Base-by-base conservation (phyloP, 164 flowering plant genomes). In the Piper longum region DNA sequence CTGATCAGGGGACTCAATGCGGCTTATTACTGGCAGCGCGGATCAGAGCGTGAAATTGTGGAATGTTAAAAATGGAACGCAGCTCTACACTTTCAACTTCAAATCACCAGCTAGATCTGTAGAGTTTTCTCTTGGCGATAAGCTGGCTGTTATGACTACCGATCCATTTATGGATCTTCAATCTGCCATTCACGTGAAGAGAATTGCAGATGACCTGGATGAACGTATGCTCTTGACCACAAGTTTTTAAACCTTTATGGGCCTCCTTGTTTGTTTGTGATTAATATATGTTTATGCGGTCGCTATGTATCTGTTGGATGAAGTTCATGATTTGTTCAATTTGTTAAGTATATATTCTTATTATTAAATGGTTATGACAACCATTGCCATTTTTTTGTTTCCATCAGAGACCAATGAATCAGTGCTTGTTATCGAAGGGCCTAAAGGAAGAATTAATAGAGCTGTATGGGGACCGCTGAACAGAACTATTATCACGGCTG, bases 391-490 rank as follows among this genome's bases (percentile, higher is more conserved):
- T 2, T 48, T 5, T 48, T 48, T 48, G 9, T 12, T 48, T 48
- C 55, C 68, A 76, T 70, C 83, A 92, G 98, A 92, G 77, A 76
- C 64, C 60, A 77, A 69, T 40, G 96, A 89, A 16, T 86, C 96
- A 39, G 81, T 78, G 16, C 90, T 86, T 56, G 63, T 78, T 16
- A 71, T 93, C n/a, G 84, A 73, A 68, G 95, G 97, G 7, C 91
- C 85, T 56, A 81, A 76, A 64, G 97, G 97, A 62, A 84, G 97
- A 76, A 85, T 93, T 18, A 84, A 80, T 48, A 82, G 96, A 77
- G 96, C 98, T 74, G 88, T 90, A 17, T 93, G 96, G 96, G 98
- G 97, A 43, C 96, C 98, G 6, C 67, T 93, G 55, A 93, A 93
- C 75, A 71, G 55, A 64, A 87, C 91, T 54, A 85, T 90, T 54